These are phyloP conservation scores for Ananas comosus DNA, from an alignment of 176 grass and related monocot genomes.

Conservation along the genomic window DNA sequence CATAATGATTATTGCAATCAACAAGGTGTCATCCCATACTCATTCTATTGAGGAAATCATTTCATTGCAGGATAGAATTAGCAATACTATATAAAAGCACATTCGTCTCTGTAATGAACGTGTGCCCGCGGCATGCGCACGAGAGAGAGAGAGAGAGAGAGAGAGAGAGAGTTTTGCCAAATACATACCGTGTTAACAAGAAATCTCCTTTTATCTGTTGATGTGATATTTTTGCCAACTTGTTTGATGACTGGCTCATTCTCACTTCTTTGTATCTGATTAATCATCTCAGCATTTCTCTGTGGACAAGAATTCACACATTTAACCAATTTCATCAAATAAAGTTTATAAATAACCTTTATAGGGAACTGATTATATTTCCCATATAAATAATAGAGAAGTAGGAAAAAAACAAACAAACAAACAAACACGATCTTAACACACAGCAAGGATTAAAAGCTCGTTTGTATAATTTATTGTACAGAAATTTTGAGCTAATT, in stretches of 20 bases:
- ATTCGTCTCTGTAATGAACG: neutral
- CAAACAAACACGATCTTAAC: neutral
- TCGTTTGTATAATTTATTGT: neutral
- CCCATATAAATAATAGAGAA: neutral
- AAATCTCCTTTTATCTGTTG: conserved; percentile 63
- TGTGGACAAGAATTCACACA: conserved; percentile 4
- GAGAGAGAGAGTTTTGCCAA: neutral
- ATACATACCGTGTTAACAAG: conserved; percentile 54
- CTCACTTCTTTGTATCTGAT: conserved; percentile 5
- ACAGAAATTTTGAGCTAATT: neutral
- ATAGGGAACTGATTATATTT: neutral
- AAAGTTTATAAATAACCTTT: neutral
- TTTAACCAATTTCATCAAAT: conserved; percentile 1
- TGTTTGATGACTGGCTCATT: conserved; percentile 24
- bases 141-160: neutral
- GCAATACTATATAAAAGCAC: neutral
- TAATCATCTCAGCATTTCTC: neutral
- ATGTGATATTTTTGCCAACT: conserved; percentile 42
- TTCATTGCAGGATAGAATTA: no score
- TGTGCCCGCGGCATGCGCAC: no score
- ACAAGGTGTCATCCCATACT: no score
- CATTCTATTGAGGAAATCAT: no score
- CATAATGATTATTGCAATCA: no score
- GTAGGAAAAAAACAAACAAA: neutral
- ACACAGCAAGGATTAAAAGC: neutral